phyloP scores from a whole-genome alignment of 1,139 yeast species.

The Pichia sp. region DNA sequence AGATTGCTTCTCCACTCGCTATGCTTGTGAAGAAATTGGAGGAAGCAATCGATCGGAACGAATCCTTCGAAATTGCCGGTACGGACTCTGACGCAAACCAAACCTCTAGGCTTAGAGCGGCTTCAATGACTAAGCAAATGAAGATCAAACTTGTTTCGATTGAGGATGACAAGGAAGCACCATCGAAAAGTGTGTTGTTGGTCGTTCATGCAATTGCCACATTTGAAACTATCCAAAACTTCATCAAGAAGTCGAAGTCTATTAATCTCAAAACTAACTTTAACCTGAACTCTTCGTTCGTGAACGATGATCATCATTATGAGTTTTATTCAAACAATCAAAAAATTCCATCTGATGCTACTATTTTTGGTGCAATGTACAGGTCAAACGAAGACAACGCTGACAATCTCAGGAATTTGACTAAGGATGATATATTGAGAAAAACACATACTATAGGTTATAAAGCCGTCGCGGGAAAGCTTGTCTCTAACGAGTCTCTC shows the following conservation, averaged over 20 bases:
- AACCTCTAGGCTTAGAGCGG: constrained; percentile 33
- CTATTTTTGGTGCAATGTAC: constrained; percentile 75
- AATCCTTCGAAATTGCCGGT: constrained; percentile 64
- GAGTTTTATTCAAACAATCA: constrained; percentile 62
- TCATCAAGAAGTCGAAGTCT: constrained; percentile 34
- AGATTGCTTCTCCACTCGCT: constrained; percentile 31
- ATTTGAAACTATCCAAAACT: constrained; percentile 61
- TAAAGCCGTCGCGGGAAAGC: constrained; percentile 34
- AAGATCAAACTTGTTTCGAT: constrained; percentile 44
- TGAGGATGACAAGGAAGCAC: constrained; percentile 29
- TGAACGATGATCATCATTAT: constrained; percentile 33
- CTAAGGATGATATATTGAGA: constrained; percentile 33
- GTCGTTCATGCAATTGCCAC: constrained; percentile 92
- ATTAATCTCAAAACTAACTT: constrained; percentile 1
- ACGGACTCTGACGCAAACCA: constrained; percentile 18
- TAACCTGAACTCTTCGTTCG: constrained; percentile 19
- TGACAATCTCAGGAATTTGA: constrained; percentile 25
- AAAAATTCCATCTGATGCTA: constrained; percentile 58
- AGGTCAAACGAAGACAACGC: constrained; percentile 39
- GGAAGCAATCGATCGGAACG: constrained; percentile 69
- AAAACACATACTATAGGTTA: constrained; percentile 47
- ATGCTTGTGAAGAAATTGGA: constrained; percentile 53
- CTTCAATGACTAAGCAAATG: constrained; percentile 68
- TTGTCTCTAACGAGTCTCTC: constrained; percentile 10
- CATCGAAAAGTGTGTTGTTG: constrained; percentile 40